Conservation (phyloP, 192 early-diverging fungal species). For the Chytriomyces sp. region DNA sequence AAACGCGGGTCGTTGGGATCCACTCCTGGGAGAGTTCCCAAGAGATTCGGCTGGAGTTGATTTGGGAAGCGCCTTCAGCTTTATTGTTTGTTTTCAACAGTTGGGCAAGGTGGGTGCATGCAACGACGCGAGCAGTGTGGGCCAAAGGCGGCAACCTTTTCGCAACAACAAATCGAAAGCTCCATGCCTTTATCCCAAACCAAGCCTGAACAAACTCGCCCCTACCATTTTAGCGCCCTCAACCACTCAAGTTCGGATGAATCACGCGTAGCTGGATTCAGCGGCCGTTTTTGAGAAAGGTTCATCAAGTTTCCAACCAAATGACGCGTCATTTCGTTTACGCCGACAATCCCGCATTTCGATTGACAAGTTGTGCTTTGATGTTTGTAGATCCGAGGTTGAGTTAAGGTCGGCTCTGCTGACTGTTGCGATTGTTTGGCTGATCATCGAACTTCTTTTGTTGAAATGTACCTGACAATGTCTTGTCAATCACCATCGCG, state of each 20-base stretch:
- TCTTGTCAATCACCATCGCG: too few relatives aligned
- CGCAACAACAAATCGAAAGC: not conserved
- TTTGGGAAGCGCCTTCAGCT: too few relatives aligned
- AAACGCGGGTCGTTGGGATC: slow-evolving; percentile 84
- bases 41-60: slow-evolving; percentile 39
- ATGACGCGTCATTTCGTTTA: not conserved
- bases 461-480: too few relatives aligned
- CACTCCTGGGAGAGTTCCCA: slow-evolving; percentile 87
- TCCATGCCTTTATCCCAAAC: not conserved
- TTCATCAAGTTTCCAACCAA: slow-evolving; percentile 5
- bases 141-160: slow-evolving; percentile 35
- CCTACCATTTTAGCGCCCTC: slow-evolving; percentile 24
- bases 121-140: not conserved
- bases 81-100: not conserved
- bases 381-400: not conserved
- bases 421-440: not conserved
- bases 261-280: slow-evolving; percentile 20
- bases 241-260: slow-evolving; percentile 20
- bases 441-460: not conserved
- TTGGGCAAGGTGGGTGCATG: not conserved
- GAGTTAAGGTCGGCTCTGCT: not conserved
- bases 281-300: not conserved
- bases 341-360: not conserved
- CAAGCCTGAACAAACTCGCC: not conserved
- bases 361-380: not conserved